Evolutionary conservation across 2,329 filamentous ascomycete species (phyloP).

Genomic region (Uncinocarpus reesii): DNA sequence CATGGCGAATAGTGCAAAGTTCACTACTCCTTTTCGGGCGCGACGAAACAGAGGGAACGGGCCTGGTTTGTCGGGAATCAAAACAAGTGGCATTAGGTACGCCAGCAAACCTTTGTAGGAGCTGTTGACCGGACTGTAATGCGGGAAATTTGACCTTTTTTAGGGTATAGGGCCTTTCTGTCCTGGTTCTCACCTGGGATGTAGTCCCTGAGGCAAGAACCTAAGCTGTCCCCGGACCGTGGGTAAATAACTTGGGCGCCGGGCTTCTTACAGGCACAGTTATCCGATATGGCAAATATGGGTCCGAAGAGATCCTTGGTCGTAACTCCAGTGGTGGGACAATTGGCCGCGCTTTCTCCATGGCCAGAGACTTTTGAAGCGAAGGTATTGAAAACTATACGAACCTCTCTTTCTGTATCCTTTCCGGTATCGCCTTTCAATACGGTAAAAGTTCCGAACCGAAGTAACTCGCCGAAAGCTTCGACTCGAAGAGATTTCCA

Average conservation of each 20-base stretch:
- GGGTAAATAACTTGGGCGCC: neutral
- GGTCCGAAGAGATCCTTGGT: slow-evolving; percentile 2
- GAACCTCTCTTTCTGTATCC: slow-evolving; percentile 82
- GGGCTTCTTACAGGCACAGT: neutral
- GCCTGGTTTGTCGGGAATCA: neutral
- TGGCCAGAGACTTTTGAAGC: slow-evolving; percentile 2
- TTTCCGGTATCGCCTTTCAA: slow-evolving; percentile 64
- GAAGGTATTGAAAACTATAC: slow-evolving; percentile 25
- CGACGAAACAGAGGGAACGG: slow-evolving; percentile 1
- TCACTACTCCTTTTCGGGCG: slow-evolving; percentile 3
- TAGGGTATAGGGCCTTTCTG: neutral
- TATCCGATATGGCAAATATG: slow-evolving; percentile 1
- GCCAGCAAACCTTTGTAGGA: neutral
- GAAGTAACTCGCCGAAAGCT: slow-evolving; percentile 77
- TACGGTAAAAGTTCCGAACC: slow-evolving; percentile 85
- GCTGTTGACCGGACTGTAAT: neutral
- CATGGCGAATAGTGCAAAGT: neutral
- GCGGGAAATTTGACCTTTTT: neutral
- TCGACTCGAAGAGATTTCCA: slow-evolving; percentile 92
- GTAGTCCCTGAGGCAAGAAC: neutral
- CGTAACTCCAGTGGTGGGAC: neutral
- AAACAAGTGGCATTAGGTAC: neutral
- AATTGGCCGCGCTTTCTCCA: slow-evolving; percentile 1
- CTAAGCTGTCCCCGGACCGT: slow-evolving; percentile 1
- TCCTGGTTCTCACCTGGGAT: neutral